A percentile compares a stretch with the other conserved stretches of the same genome.
phyloP scores from a whole-genome alignment of 2,329 filamentous ascomycete genomes.

The Pseudogymnoascus pannorum region DNA sequence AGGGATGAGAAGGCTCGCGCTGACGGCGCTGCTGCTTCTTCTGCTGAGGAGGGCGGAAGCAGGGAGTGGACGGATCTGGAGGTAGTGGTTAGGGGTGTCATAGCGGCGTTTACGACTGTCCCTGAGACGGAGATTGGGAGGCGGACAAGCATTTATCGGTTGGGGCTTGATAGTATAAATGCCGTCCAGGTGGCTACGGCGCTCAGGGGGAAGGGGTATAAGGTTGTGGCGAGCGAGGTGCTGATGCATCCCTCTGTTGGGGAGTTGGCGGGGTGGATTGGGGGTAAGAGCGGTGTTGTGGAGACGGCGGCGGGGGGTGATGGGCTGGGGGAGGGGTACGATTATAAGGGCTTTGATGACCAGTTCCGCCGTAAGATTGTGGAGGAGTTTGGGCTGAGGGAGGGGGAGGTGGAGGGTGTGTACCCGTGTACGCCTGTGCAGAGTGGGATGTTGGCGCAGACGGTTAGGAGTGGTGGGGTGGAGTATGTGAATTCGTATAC shows the following conservation, averaged over 20 bases:
- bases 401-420: constrained; percentile 44
- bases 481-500: constrained; percentile 71
- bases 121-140: constrained; percentile 44
- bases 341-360: constrained; percentile 46
- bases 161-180: constrained; percentile 90
- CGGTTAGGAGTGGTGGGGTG: constrained; percentile 55
- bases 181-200: constrained; percentile 68
- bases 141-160: constrained; percentile 69
- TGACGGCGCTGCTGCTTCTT: background rate
- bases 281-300: background rate
- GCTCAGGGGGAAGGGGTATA: constrained; percentile 52
- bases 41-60: background rate
- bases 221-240: constrained; percentile 63
- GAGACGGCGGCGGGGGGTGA: background rate
- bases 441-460: constrained; percentile 70
- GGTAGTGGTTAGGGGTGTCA: constrained; percentile 34
- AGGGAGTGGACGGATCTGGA: constrained; percentile 27
- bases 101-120: constrained; percentile 48
- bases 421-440: constrained; percentile 77
- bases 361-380: constrained; percentile 29
- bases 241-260: constrained; percentile 51
- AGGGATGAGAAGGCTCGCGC: background rate
- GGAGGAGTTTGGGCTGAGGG: constrained; percentile 16
- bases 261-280: constrained; percentile 25
- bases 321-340: constrained; percentile 25